Base-by-base conservation (phyloP, 2,329 filamentous ascomycete genomes). In the Huntiella moniliformis region DNA sequence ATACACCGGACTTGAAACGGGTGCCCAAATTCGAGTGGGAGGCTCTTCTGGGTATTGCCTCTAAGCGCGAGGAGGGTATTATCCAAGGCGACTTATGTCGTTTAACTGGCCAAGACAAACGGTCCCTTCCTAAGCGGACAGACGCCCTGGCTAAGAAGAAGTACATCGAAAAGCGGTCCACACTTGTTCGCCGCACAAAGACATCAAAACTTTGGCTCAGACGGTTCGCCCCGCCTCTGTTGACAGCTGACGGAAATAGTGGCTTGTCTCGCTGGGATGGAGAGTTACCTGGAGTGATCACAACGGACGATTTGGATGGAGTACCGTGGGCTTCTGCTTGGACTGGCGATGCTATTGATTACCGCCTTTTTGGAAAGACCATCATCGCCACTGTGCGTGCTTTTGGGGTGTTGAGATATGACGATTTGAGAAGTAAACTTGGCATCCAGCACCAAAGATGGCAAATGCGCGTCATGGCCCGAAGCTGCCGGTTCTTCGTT, bases 171-270 rank as follows among this genome's bases (percentile, higher is more conserved):
- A 79, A 79, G 56, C 66, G 73, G 36, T 71, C 72, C 3, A 68
- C 72, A 1, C 65, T 77, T 15, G 66, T 74, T 8, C 64, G 68
- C 43, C 71, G 71, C 34, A 71, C 67, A 47, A 75, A 74, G 54
- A 77, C 74, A 1, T 77, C 73, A 60, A 74, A 74, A 54, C 60
- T 78, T 45, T 78, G 73, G 69, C 64, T 77, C 40, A 66, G 67
- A 39, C 60, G 63, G 22, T 76, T 74, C 54, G 67, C 72, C 0
- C 72, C 65, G 28, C 60, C 61, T 8, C 59, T 65, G 37, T 57
- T 59, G 33, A 64, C 61, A 50, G 60, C 46, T 3, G 35, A 48
- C 18, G 13, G 50, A 53, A 33, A 13, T 8, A 40, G 32, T 10
- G 48, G 37, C 46, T 44, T 56, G 45, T 50, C 54, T 10, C 55